Evolutionary conservation across 306 rosid species (phyloP).

Genomic region (Cicer arietinum): DNA sequence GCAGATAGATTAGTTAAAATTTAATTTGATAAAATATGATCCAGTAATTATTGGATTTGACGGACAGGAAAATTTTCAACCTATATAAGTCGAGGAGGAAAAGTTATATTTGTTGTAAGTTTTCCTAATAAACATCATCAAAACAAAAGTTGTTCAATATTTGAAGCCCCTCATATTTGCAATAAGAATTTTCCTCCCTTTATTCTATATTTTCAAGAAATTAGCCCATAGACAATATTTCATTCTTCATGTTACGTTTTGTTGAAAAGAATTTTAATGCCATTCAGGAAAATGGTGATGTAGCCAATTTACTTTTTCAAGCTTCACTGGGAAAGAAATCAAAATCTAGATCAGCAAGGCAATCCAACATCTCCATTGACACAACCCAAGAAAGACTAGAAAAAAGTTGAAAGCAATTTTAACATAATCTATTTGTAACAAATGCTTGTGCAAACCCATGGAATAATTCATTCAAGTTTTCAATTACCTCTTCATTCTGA

Average conservation of each 20-base stretch:
- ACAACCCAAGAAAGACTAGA: conserved; percentile 22
- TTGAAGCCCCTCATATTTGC: conserved; percentile 23
- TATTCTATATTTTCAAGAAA: neutral
- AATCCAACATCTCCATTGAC: conserved; percentile 1
- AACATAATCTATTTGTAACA: conserved; percentile 24
- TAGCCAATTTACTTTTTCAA: conserved; percentile 24
- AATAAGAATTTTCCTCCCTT: conserved; percentile 3
- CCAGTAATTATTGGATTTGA: neutral
- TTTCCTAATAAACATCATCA: conserved; percentile 19
- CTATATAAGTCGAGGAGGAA: neutral
- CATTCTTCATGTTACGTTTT: conserved; percentile 6
- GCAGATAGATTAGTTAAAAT: conserved; percentile 12
- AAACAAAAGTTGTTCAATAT: conserved; percentile 18
- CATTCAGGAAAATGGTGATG: conserved; percentile 14
- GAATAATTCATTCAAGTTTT: conserved; percentile 29
- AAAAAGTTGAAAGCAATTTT: conserved; percentile 18
- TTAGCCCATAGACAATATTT: neutral
- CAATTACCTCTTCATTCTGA: conserved; percentile 69
- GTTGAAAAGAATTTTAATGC: conserved; percentile 3
- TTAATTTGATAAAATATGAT: neutral
- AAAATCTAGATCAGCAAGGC: conserved; percentile 16
- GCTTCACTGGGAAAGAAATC: conserved; percentile 3
- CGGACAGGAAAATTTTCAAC: neutral
- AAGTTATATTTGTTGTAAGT: neutral
- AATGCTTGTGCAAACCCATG: conserved; percentile 8